Evolutionary conservation across 352 stramenopile genomes (phyloP), one percentile per base, ranked within the genome.

Genomic region (Phytopythium sindhum): DNA sequence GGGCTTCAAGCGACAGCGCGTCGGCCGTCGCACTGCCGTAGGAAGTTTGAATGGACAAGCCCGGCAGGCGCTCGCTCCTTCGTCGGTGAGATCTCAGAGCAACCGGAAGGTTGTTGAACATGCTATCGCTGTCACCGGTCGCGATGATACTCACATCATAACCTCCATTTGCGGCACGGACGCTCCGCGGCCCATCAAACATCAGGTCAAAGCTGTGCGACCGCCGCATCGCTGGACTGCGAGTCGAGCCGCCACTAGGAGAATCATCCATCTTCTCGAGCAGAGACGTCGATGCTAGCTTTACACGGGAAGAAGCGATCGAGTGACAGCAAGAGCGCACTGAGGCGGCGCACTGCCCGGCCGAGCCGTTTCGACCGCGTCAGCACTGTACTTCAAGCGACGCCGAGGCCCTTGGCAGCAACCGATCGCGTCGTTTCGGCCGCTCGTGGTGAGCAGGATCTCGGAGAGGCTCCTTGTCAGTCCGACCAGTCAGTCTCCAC

Each of bases 141-240:
- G 23, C 1, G 23, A 0, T 19, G 12, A 31, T 9, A 21, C 15
- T 26, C 17, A 21, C 21, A 5, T 50, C 21, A n/a, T 11, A 24
- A 21, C 7, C 2, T 50, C 17, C 26, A 39, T 17, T 55, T 6
- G 7, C 6, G 3, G 15, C 26, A 33, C 11, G 11, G 24, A 50
- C 54, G 15, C 54, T 60, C 23, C 4, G 10, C 5, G 35, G 54
- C 1, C 35, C 35, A 14, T 31, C 54, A 17, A 47, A 50, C 35
- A 60, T 26, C 4, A 67, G 60, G 39, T 69, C 70, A 33, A 87
- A 91, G 68, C 64, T 80, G 65, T 77, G 79, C 24, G 80, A 72
- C 29, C 76, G 80, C 35, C 82, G 77, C 57, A 90, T 66, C 3
- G 48, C 48, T 4, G 54, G 35, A 4, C 33, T 23, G 5, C 9